Evolutionary conservation across 768 basidiomycete genomes (phyloP), one percentile per base, ranked within the genome.

Genomic region (Exidia glandulosa): DNA sequence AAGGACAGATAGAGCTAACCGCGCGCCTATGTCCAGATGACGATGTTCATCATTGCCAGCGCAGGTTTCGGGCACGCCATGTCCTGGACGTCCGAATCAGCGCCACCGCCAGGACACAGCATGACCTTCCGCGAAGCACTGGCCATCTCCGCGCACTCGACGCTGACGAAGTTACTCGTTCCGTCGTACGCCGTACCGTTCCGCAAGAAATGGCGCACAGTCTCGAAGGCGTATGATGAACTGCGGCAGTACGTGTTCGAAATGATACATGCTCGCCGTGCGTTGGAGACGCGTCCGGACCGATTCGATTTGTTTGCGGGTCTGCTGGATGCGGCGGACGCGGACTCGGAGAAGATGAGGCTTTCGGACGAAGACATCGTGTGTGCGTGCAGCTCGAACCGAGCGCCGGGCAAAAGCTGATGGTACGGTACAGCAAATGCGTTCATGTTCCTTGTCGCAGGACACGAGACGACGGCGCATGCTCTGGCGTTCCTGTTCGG

Each of bases 391-490:
- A 19, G 19, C 10, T 37, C 36, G 9, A 19, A 37, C 36, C 36
- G 9, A 9, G 19, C 19, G 36, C 36, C 19, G 36, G 19, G 36
- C 36, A 37, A 10, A 9, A 19, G 19, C 36, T 37, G 36, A 37
- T 19, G 36, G 10, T 37, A 10, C 9, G 36, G 10, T 37, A 37
- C 36, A 37, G 36, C 36, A 9, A 37, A 37, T 37, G 9, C 10
- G 10, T 10, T 37, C 36, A 19, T 37, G 9, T 19, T 37, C 10
- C 36, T 37, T 9, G 9, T 19, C 19, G 36, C 19, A 37, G 36
- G 36, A 19, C 19, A 37, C 36, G 36, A 61, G 57, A 61, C 60
- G 7, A 61, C 57, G 16, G 57, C 60, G 14, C 56, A 61, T n/a
- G 41, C 57, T 3, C 34, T 57, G 7, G 41, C 60, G 14, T 61